These are phyloP conservation scores for Phytophthora uliginosa DNA, from an alignment of 352 stramenopile species.

Conservation along the genomic window DNA sequence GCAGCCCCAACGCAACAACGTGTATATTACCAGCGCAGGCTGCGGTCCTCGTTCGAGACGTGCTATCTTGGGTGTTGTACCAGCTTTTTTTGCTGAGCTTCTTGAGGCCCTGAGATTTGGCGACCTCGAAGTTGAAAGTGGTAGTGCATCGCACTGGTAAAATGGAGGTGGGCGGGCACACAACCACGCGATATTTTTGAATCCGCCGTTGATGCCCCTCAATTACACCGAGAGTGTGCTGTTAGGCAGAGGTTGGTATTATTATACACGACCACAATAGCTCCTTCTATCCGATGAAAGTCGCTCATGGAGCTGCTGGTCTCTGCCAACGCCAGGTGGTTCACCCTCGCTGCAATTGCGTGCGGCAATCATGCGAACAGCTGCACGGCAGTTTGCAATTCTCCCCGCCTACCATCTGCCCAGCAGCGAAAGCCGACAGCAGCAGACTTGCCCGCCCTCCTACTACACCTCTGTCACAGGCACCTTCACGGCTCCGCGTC, in stretches of 20 bases:
- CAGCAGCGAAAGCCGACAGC: constrained; percentile 38
- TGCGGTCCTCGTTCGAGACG: neutral
- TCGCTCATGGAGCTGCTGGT: constrained; percentile 13
- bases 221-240: constrained; percentile 14
- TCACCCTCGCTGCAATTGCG: constrained; percentile 46
- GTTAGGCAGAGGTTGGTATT: constrained; percentile 21
- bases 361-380: constrained; percentile 54
- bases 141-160: constrained; percentile 9
- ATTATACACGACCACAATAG: constrained; percentile 39
- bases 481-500: constrained; percentile 18
- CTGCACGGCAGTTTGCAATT: constrained; percentile 72
- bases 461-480: constrained; percentile 14
- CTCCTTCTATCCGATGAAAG: constrained; percentile 12
- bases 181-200: constrained; percentile 18
- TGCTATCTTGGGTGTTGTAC: constrained; percentile 14
- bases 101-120: constrained; percentile 4
- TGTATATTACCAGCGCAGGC: constrained; percentile 40
- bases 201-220: constrained; percentile 20
- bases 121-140: constrained; percentile 15
- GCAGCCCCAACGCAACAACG: constrained; percentile 44
- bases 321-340: constrained; percentile 41
- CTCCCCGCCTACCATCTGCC: constrained; percentile 37
- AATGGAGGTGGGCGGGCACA: constrained; percentile 8
- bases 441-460: constrained; percentile 30
- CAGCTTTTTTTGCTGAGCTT: constrained; percentile 13